Evolutionary conservation across 495 filamentous ascomycete genomes (phyloP).

Genomic region (Tuber brumale): DNA sequence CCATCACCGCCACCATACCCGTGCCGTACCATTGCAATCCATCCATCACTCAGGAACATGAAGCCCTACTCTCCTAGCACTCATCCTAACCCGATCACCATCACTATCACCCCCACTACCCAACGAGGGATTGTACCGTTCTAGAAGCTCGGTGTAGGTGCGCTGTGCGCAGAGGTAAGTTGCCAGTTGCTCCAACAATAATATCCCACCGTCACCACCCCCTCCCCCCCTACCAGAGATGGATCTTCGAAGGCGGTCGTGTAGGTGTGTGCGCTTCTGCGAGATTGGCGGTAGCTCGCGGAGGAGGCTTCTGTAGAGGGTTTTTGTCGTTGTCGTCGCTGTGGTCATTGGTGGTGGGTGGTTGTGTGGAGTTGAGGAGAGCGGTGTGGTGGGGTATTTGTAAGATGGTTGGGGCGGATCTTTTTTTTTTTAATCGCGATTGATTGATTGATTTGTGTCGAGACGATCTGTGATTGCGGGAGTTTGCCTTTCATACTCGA

Average conservation of each 20-base stretch:
- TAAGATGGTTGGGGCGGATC: background rate
- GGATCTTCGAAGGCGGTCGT: constrained; percentile 53
- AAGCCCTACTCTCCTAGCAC: constrained; percentile 82
- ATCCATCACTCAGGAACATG: constrained; percentile 61
- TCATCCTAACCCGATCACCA: constrained; percentile 73
- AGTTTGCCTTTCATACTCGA: background rate
- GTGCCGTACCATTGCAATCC: background rate
- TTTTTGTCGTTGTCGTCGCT: constrained; percentile 43
- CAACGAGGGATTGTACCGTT: constrained; percentile 89
- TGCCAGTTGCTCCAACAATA: constrained; percentile 67
- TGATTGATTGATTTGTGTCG: background rate
- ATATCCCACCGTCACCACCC: constrained; percentile 40
- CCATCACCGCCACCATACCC: background rate
- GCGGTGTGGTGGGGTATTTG: background rate
- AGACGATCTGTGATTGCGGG: background rate
- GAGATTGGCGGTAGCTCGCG: constrained; percentile 75
- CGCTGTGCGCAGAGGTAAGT: constrained; percentile 77
- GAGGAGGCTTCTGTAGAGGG: constrained; percentile 82
- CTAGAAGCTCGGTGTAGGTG: constrained; percentile 68
- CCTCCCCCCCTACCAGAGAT: constrained; percentile 44
- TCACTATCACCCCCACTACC: constrained; percentile 59
- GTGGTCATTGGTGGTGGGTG: background rate
- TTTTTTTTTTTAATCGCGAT: background rate
- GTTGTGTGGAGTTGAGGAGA: background rate
- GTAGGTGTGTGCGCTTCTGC: constrained; percentile 56